Conservation (phyloP, 169 alveolate species). For the Cryptosporidium tyzzeri region DNA sequence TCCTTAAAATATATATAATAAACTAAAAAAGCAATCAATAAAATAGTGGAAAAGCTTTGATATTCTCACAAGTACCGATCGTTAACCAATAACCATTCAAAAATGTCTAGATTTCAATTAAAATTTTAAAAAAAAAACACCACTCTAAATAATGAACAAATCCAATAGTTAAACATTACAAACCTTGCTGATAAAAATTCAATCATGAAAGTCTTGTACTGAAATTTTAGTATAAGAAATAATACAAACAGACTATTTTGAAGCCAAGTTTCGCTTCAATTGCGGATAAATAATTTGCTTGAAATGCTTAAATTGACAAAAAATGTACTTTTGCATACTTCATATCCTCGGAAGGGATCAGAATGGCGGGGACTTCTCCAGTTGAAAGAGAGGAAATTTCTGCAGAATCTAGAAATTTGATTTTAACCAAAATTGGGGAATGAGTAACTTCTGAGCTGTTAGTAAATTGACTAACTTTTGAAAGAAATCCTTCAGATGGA, state of each 20-base stretch:
- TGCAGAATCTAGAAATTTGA: constrained; percentile 23
- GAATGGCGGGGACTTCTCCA: constrained; percentile 66
- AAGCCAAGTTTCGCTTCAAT: constrained; percentile 21
- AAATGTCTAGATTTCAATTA: neutral
- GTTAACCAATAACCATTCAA: constrained; percentile 1
- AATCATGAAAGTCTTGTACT: constrained; percentile 1
- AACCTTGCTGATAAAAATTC: constrained; percentile 3
- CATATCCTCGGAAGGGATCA: constrained; percentile 64
- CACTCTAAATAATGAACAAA: neutral
- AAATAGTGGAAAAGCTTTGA: neutral
- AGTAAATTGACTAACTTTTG: neutral
- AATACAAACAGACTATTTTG: constrained; percentile 8
- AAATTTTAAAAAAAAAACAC: neutral
- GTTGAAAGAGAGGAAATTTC: constrained; percentile 39
- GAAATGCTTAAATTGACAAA: constrained; percentile 38
- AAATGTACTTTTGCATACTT: constrained; percentile 59
- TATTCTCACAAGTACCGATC: neutral
- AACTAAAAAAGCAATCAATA: neutral
- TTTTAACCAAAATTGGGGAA: constrained; percentile 43
- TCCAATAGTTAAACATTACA: neutral
- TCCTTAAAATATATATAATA: too few species aligned
- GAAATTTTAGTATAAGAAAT: neutral
- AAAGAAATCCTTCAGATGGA: constrained; percentile 14
- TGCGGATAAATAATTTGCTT: constrained; percentile 3
- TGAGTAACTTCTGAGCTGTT: neutral